Evolutionary conservation across 768 basidiomycete genomes (phyloP).

Genomic region (Hysterangium stoloniferum): DNA sequence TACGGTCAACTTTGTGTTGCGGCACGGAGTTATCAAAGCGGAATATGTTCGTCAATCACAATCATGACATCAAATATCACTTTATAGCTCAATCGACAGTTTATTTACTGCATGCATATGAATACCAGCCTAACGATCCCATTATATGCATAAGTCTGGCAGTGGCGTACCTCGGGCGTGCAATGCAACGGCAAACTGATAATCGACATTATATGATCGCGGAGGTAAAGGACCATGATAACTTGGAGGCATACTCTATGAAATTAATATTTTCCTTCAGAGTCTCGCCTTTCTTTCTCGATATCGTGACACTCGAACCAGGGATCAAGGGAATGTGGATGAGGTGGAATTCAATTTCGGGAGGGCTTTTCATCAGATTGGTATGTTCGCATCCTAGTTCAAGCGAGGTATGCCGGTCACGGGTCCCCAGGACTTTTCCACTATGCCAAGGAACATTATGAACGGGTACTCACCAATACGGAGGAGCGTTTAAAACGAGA

Average conservation of each 20-base stretch:
- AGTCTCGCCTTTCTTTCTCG: slow-evolving; percentile 77
- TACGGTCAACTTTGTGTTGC: slow-evolving; percentile 84
- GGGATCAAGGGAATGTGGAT: slow-evolving; percentile 34
- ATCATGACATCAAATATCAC: background rate
- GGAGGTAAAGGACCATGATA: slow-evolving; percentile 37
- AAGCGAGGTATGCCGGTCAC: background rate
- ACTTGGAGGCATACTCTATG: background rate
- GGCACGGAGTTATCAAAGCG: slow-evolving; percentile 83
- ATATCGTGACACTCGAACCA: slow-evolving; percentile 62
- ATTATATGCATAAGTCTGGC: slow-evolving; percentile 78
- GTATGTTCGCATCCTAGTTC: slow-evolving; percentile 31
- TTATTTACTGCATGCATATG: slow-evolving; percentile 84
- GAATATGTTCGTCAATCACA: slow-evolving; percentile 61
- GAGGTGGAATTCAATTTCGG: slow-evolving; percentile 96
- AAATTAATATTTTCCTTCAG: slow-evolving; percentile 27
- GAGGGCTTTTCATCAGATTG: slow-evolving; percentile 86
- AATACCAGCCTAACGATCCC: slow-evolving; percentile 76
- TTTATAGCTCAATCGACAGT: slow-evolving; percentile 37
- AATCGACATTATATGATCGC: slow-evolving; percentile 86
- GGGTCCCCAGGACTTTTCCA: slow-evolving; percentile 57
- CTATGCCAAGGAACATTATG: slow-evolving; percentile 80
- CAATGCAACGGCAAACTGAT: slow-evolving; percentile 91
- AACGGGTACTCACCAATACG: slow-evolving; percentile 59
- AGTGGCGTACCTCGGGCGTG: slow-evolving; percentile 79
- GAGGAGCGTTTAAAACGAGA: slow-evolving; percentile 33